These are phyloP conservation scores for Halocafeteria seosinensis DNA, from an alignment of 108 stramenopile species.

Conservation along the genomic window DNA sequence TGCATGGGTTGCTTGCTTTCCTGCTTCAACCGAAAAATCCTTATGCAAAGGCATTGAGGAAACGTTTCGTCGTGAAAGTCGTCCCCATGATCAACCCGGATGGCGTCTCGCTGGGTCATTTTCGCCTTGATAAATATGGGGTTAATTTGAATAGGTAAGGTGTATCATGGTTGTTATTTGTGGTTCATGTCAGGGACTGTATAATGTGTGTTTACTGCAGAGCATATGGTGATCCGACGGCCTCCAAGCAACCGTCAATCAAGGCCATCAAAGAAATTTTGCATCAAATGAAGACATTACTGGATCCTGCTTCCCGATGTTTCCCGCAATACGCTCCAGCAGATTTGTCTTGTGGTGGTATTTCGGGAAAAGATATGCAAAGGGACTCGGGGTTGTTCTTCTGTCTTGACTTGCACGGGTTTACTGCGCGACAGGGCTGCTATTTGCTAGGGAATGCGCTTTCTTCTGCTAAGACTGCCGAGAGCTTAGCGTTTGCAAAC, in stretches of 20 bases:
- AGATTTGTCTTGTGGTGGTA: too few relatives aligned
- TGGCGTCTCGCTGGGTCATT: conserved; percentile 41
- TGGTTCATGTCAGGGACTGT: too few relatives aligned
- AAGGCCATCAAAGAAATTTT: background rate
- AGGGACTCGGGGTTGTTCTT: background rate
- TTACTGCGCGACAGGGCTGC: background rate
- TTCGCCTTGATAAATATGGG: conserved; percentile 11
- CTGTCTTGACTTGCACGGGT: background rate
- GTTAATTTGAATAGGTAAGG: background rate
- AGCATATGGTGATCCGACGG: background rate
- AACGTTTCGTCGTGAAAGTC: conserved; percentile 33
- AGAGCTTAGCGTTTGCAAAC: background rate
- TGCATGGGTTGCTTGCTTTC: conserved; percentile 39
- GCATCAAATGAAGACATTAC: background rate
- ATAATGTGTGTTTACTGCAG: too few relatives aligned
- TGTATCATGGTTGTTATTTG: too few relatives aligned
- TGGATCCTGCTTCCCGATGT: background rate
- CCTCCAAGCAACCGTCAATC: background rate
- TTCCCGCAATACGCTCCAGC: too few relatives aligned
- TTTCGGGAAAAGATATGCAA: too few relatives aligned
- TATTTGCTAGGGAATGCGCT: background rate
- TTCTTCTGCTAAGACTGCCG: background rate
- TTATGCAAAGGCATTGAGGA: conserved; percentile 20
- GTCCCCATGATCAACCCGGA: conserved; percentile 50
- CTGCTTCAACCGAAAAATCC: conserved; percentile 12